A percentile compares a stretch with the other conserved stretches of the same genome.
These are phyloP conservation scores for Monosporascus sp. DNA, from an alignment of 2,329 filamentous ascomycete species.

Conservation along the genomic window DNA sequence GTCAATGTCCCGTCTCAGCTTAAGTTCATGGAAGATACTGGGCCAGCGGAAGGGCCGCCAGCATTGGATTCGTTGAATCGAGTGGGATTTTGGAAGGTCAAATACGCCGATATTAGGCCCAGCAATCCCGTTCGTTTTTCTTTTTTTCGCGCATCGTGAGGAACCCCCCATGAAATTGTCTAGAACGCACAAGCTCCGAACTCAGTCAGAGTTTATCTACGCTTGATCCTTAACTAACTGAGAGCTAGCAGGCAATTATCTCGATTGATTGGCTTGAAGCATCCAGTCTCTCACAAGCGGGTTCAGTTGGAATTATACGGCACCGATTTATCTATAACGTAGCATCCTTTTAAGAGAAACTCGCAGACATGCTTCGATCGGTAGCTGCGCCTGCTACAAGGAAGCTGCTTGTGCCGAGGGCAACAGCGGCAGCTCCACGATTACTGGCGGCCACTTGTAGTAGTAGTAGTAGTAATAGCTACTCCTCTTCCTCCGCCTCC, in stretches of 20 bases:
- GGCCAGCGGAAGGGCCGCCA: not conserved
- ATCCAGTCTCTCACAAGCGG: no score
- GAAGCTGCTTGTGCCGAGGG: conserved; percentile 20
- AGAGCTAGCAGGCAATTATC: not conserved
- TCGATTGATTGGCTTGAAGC: no score
- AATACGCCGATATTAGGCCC: not conserved
- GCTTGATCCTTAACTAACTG: not conserved
- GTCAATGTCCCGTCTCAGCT: no score
- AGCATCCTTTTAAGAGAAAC: not conserved
- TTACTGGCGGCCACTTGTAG: conserved; percentile 30
- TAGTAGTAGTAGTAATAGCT: not conserved
- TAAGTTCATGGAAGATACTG: not conserved
- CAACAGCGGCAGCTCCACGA: conserved; percentile 30
- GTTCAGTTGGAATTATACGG: no score
- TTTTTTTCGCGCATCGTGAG: not conserved
- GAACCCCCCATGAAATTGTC: not conserved
- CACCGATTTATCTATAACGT: not conserved
- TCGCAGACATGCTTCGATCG: conserved; percentile 30
- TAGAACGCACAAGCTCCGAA: not conserved
- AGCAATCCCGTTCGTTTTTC: conserved; percentile 1
- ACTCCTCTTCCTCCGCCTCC: conserved; percentile 17
- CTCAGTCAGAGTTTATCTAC: not conserved
- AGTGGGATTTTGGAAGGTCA: not conserved
- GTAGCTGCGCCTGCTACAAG: conserved; percentile 27
- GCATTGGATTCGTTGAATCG: not conserved